Evolutionary conservation across 1,284 basidiomycete genomes (phyloP).

Genomic region (Cryptococcus maquisensis): DNA sequence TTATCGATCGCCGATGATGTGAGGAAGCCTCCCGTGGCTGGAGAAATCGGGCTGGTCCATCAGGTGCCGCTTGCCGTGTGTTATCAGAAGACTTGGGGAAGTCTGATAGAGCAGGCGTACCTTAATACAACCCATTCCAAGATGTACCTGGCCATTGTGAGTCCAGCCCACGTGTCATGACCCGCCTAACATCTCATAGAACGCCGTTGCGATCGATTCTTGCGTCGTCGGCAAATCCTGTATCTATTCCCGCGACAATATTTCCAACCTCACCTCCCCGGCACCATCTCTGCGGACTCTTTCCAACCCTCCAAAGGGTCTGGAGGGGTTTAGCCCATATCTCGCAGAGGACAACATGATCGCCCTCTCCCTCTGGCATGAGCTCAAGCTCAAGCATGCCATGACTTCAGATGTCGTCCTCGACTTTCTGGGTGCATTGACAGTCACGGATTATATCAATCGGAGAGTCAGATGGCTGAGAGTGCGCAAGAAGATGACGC

Average conservation of each 20-base stretch:
- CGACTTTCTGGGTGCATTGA: slow-evolving; percentile 83
- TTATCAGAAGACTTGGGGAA: slow-evolving; percentile 65
- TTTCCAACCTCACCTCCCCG: slow-evolving; percentile 36
- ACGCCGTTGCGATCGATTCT: slow-evolving; percentile 72
- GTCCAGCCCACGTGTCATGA: slow-evolving; percentile 5
- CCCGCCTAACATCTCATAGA: slow-evolving; percentile 20
- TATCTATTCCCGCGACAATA: slow-evolving; percentile 83
- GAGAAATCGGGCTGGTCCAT: slow-evolving; percentile 77
- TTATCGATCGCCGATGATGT: slow-evolving; percentile 28
- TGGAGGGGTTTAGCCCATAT: slow-evolving; percentile 76
- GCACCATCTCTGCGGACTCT: slow-evolving; percentile 30
- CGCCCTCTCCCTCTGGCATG: slow-evolving; percentile 81
- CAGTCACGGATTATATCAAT: slow-evolving; percentile 72
- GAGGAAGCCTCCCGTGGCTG: slow-evolving; percentile 26
- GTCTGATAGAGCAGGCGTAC: slow-evolving; percentile 87
- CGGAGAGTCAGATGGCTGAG: slow-evolving; percentile 89
- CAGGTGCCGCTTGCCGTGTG: slow-evolving; percentile 88
- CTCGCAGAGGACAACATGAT: slow-evolving; percentile 97
- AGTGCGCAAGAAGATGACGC: slow-evolving; percentile 85
- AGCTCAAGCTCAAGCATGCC: slow-evolving; percentile 76
- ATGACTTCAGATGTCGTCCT: slow-evolving; percentile 81
- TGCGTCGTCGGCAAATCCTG: slow-evolving; percentile 98
- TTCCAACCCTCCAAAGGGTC: slow-evolving; percentile 49
- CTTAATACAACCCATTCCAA: slow-evolving; percentile 97
- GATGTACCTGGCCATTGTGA: slow-evolving; percentile 90